These are phyloP conservation scores for Mycena vulgaris DNA, from an alignment of 768 basidiomycete species.

Conservation along the genomic window DNA sequence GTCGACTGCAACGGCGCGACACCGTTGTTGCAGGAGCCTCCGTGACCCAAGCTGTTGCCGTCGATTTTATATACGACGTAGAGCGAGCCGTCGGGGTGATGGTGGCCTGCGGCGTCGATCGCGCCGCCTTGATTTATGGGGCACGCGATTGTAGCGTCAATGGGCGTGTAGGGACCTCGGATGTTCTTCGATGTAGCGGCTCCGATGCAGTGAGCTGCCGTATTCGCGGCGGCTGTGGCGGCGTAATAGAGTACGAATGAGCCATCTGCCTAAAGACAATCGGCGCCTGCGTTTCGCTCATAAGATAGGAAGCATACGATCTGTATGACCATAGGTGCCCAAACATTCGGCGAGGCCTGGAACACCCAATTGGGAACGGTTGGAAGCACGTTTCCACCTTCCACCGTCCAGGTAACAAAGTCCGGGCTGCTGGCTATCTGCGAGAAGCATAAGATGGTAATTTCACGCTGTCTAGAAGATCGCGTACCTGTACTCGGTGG, in stretches of 20 bases:
- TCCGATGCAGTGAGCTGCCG: conserved; percentile 43
- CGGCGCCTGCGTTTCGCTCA: not conserved
- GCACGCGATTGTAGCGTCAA: conserved; percentile 42
- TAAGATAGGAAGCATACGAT: conserved; percentile 4
- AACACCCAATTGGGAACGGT: conserved; percentile 37
- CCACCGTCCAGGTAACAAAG: conserved; percentile 38
- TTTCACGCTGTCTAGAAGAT: no score
- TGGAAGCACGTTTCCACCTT: conserved; percentile 35
- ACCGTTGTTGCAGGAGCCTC: conserved; percentile 45
- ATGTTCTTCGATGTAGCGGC: conserved; percentile 45
- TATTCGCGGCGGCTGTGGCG: conserved; percentile 21
- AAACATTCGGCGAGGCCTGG: conserved; percentile 27
- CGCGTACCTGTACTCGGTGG: conserved; percentile 25
- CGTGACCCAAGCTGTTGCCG: conserved; percentile 49
- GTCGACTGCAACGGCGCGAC: conserved; percentile 40
- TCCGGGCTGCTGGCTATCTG: conserved; percentile 28
- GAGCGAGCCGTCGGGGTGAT: conserved; percentile 42
- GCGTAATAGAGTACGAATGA: conserved; percentile 33
- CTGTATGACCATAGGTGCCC: conserved; percentile 42
- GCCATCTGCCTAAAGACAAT: not conserved
- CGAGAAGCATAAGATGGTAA: not conserved
- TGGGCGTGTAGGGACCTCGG: conserved; percentile 46
- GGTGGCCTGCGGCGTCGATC: conserved; percentile 47
- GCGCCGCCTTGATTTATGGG: conserved; percentile 43
- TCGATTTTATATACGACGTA: conserved; percentile 52